Base-by-base conservation (phyloP, 83 land plant species). In the Picea abies region DNA sequence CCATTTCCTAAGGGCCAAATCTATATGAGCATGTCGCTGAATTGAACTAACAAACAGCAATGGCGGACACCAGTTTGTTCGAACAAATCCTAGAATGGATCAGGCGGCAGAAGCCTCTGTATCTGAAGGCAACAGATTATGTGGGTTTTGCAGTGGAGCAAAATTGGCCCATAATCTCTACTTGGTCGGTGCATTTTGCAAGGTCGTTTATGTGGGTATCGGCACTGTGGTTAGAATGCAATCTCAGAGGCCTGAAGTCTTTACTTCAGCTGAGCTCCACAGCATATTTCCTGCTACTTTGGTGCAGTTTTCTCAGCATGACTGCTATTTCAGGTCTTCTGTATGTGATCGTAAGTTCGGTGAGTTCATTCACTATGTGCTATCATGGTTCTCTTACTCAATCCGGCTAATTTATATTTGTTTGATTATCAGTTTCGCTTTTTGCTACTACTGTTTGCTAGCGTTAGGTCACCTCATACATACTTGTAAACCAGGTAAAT, bases 121-220 rank as follows among this genome's bases (percentile, higher is more conserved):
- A 73, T 44, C 22, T 73, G 26, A 73, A n/a, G 77, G 77, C 16
- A 44, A 22, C 25, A 22, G 29, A 73, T n/a, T 73, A 20, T 73
- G 77, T 73, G 58, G 52, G 77, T 19, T 8, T 44, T 23, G 11
- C 12, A 22, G 52, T n/a, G 58, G 56, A 41, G 2, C 58, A 73
- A 73, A 73, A 73, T 44, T 73, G 77, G 77, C 77, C 77, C 25
- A 73, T 73, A 44, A 73, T 44, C 3, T 73, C 25, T 39, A 44
- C 26, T 47, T 73, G 77, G 77, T 44, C 12, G 22, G 16, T 44
- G 39, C 22, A 44, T 37, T 44, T 44, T 73, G 77, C 56, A 73
- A 73, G 58, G 58, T n/a, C 47, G 25, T 10, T 44, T 20, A 41
- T 73, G 58, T 22, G 41, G 77, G n/a, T 47, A 23, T 47, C 15